phyloP scores from a whole-genome alignment of 768 basidiomycete genomes.

The Filobasidium wieringae region DNA sequence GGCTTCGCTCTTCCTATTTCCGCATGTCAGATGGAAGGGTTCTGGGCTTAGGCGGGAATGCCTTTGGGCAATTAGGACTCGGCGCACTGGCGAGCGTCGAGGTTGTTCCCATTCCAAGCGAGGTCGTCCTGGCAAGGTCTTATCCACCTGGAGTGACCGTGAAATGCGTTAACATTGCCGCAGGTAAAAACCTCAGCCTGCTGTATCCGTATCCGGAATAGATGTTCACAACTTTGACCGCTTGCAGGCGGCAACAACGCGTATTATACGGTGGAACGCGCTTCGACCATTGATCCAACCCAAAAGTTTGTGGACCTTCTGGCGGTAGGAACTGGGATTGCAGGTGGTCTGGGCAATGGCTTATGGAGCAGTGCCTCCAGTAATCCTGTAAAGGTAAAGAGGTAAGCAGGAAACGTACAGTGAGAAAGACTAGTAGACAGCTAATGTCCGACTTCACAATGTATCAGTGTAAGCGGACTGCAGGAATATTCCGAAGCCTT shows the following conservation, averaged over 20 bases:
- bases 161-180: slow-evolving; percentile 54
- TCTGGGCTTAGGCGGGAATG: slow-evolving; percentile 81
- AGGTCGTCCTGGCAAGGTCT: slow-evolving; percentile 60
- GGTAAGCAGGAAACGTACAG: slow-evolving; percentile 25
- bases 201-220: slow-evolving; percentile 3
- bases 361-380: slow-evolving; percentile 60
- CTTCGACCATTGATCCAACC: slow-evolving; percentile 31
- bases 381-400: slow-evolving; percentile 59
- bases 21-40: slow-evolving; percentile 59
- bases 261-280: slow-evolving; percentile 61
- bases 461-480: slow-evolving; percentile 54
- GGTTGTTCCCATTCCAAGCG: slow-evolving; percentile 68
- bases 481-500: slow-evolving; percentile 64
- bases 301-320: slow-evolving; percentile 47
- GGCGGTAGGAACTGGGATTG: slow-evolving; percentile 72
- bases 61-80: slow-evolving; percentile 74
- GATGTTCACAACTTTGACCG: neutral
- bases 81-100: slow-evolving; percentile 54
- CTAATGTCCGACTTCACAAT: too few species aligned
- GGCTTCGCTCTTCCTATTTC: slow-evolving; percentile 60
- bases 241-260: slow-evolving; percentile 59
- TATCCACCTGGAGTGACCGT: slow-evolving; percentile 47
- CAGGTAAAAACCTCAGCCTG: slow-evolving; percentile 43
- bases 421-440: neutral
- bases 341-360: slow-evolving; percentile 47